Percentiles rank a stretch among this genome's conserved stretches.
Conservation (phyloP, 2,329 filamentous ascomycete species). For the Cladosporium oxysporum region DNA sequence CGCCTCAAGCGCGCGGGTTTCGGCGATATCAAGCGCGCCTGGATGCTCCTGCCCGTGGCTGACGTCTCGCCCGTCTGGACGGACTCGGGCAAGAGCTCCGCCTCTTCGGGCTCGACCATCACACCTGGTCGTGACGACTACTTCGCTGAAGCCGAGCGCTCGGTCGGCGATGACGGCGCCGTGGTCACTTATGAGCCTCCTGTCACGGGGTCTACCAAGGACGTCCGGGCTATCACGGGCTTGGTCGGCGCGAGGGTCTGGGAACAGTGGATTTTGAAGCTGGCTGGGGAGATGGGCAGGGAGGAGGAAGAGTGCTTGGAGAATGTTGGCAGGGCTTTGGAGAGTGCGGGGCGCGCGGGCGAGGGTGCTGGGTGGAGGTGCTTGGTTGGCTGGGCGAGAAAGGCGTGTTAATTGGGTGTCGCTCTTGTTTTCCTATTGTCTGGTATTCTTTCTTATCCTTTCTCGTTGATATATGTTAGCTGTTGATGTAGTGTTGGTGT, state of each 20-base stretch:
- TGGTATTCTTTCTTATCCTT: background rate
- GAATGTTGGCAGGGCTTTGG: constrained; percentile 58
- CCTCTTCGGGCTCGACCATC: constrained; percentile 13
- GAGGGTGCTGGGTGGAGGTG: constrained; percentile 57
- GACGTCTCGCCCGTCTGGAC: constrained; percentile 47
- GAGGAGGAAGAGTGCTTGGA: constrained; percentile 55
- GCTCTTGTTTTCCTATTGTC: background rate
- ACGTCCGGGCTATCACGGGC: constrained; percentile 63
- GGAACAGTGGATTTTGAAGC: constrained; percentile 93
- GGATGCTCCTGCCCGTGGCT: constrained; percentile 82
- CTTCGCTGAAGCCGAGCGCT: constrained; percentile 33
- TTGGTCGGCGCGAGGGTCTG: constrained; percentile 85
- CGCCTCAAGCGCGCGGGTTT: constrained; percentile 77
- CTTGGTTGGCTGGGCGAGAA: constrained; percentile 61
- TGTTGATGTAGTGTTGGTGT: background rate
- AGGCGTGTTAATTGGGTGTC: constrained; percentile 36
- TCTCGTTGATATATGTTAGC: background rate
- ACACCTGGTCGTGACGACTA: constrained; percentile 11
- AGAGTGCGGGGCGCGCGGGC: constrained; percentile 57
- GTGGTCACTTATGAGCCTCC: constrained; percentile 34
- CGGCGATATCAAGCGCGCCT: constrained; percentile 75
- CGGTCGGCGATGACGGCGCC: constrained; percentile 38
- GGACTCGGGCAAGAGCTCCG: constrained; percentile 31
- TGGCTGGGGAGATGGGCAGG: constrained; percentile 83
- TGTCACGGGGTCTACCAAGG: constrained; percentile 38